A percentile compares a stretch with the other conserved stretches of the same genome.
Evolutionary conservation across 768 basidiomycete genomes (phyloP).

Genomic region (Tulasnella sp.): DNA sequence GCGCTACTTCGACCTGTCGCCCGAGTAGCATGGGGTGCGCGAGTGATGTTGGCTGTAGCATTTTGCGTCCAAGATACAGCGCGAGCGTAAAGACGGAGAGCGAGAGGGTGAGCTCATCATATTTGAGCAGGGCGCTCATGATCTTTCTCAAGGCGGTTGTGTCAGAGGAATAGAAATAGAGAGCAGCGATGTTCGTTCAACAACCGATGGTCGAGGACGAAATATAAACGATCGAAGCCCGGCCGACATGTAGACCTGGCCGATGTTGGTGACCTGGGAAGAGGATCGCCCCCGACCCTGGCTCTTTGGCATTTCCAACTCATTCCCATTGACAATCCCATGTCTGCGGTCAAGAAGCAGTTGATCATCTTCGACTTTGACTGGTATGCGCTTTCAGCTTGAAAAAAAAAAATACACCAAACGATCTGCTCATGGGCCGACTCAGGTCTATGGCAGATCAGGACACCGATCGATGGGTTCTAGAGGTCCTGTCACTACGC

Average conservation of each 20-base stretch:
- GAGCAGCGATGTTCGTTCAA: too few species aligned
- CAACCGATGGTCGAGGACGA: too few species aligned
- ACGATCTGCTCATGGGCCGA: background rate
- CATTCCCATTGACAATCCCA: background rate
- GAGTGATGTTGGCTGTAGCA: slow-evolving; percentile 28
- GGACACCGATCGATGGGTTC: slow-evolving; percentile 89
- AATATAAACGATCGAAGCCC: too few species aligned
- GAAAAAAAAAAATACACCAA: background rate
- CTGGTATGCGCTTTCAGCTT: slow-evolving; percentile 52
- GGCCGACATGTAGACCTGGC: too few species aligned
- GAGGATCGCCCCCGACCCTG: too few species aligned
- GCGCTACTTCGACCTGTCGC: slow-evolving; percentile 78
- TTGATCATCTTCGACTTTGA: slow-evolving; percentile 95
- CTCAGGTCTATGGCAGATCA: slow-evolving; percentile 84
- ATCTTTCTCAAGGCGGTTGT: too few species aligned
- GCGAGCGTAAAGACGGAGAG: slow-evolving; percentile 38
- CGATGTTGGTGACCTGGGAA: too few species aligned
- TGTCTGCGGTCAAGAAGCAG: slow-evolving; percentile 32
- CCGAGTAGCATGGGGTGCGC: slow-evolving; percentile 92
- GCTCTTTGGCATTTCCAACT: background rate
- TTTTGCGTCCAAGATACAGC: slow-evolving; percentile 23
- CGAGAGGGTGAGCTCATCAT: slow-evolving; percentile 7
- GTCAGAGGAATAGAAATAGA: too few species aligned
- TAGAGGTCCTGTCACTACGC: slow-evolving; percentile 77
- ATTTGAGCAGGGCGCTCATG: background rate